Conservation (phyloP, 164 flowering plant genomes). For the Chimonanthus praecox region DNA sequence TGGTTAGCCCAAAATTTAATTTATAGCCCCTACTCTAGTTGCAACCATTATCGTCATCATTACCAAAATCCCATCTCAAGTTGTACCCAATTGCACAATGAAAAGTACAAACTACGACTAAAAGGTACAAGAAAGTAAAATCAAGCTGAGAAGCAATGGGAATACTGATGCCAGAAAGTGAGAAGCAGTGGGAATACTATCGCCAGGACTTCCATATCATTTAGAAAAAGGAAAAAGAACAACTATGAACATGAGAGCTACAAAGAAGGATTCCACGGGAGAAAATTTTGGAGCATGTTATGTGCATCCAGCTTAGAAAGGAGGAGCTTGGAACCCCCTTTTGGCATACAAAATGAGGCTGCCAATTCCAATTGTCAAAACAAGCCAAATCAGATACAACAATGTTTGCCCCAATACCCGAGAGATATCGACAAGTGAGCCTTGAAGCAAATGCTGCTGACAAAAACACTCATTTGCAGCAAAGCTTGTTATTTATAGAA, state of each 20-base stretch:
- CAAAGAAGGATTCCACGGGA: neutral
- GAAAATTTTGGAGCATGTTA: neutral
- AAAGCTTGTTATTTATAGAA: neutral
- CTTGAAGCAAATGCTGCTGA: conserved; percentile 12
- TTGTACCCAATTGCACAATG: too few relatives aligned
- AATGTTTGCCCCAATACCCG: neutral
- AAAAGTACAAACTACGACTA: too few relatives aligned
- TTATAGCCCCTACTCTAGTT: too few relatives aligned
- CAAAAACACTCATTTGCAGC: conserved; percentile 14
- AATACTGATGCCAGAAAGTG: too few relatives aligned
- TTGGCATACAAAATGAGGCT: neutral
- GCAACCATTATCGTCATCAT: too few relatives aligned
- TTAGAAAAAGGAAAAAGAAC: neutral
- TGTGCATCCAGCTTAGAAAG: neutral
- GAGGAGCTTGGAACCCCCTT: neutral
- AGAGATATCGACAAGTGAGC: conserved; percentile 36
- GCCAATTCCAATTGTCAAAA: neutral
- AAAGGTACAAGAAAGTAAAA: too few relatives aligned
- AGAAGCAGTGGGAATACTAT: too few relatives aligned
- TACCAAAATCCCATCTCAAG: too few relatives aligned
- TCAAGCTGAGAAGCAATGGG: too few relatives aligned
- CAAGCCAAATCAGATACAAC: neutral
- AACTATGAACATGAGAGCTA: neutral
- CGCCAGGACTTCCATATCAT: too few relatives aligned
- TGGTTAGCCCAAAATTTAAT: too few relatives aligned